phyloP scores from a whole-genome alignment of 1,284 basidiomycete species.

The Agaricales sp. region DNA sequence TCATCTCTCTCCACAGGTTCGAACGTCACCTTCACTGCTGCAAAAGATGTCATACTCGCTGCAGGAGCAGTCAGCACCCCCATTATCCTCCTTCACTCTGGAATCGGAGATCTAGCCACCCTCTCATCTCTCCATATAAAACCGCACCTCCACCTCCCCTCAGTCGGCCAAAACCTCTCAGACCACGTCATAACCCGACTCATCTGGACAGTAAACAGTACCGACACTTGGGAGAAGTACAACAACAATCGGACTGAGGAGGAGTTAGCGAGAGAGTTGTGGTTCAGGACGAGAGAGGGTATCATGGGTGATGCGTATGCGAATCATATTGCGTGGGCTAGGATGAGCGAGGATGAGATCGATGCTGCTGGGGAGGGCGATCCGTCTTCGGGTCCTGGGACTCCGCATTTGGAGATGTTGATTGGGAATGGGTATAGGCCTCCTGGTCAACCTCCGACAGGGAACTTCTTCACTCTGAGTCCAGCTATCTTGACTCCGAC shows the following conservation, averaged over 20 bases:
- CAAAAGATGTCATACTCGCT: constrained; percentile 33
- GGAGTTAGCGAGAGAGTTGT: constrained; percentile 13
- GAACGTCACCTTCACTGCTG: constrained; percentile 17
- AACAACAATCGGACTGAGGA: constrained; percentile 14
- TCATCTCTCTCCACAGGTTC: not conserved
- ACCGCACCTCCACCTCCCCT: not conserved
- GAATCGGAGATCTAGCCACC: constrained; percentile 27
- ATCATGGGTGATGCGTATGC: constrained; percentile 9
- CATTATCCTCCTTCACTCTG: constrained; percentile 33
- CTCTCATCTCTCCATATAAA: constrained; percentile 18
- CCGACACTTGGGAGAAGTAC: constrained; percentile 16
- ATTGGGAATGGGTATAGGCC: not conserved
- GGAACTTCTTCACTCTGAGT: not conserved
- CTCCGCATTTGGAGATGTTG: constrained; percentile 15
- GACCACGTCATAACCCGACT: constrained; percentile 17
- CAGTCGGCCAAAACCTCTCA: constrained; percentile 1
- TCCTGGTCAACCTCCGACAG: not conserved
- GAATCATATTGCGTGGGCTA: not conserved
- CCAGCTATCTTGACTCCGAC: not conserved
- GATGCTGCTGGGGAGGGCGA: constrained; percentile 4
- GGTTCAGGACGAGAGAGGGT: constrained; percentile 18
- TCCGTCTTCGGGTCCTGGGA: constrained; percentile 13
- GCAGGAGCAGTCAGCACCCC: constrained; percentile 31
- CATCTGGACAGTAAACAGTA: constrained; percentile 21
- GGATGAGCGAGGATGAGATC: constrained; percentile 12